Conservation (phyloP, 345 rosid species). For the Eucalyptus curtisii region DNA sequence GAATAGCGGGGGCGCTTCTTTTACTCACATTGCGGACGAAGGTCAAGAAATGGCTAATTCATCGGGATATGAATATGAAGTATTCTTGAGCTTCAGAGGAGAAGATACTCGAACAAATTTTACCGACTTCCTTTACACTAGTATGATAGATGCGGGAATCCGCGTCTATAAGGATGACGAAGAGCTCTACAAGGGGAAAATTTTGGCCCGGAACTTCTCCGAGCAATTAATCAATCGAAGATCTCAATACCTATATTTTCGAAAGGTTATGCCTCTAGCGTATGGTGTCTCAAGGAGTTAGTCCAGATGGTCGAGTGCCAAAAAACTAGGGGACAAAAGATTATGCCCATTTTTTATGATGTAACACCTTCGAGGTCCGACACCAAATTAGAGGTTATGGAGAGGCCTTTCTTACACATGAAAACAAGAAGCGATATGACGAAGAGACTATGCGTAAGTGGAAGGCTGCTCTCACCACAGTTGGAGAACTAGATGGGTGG, state of each 20-base stretch:
- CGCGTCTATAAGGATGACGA: fast-evolving
- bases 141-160: background rate
- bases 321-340: background rate
- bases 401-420: background rate
- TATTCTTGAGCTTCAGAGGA: background rate
- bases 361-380: background rate
- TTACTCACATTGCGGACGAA: fast-evolving
- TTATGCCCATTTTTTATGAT: background rate
- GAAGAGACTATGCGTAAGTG: background rate
- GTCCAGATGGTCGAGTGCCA: background rate
- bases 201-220: background rate
- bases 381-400: fast-evolving
- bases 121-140: background rate
- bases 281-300: background rate
- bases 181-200: fast-evolving
- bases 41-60: fast-evolving
- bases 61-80: fast-evolving
- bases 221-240: background rate
- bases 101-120: background rate
- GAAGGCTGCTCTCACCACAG: fast-evolving
- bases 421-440: fast-evolving
- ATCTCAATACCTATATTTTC: background rate
- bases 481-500: fast-evolving
- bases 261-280: background rate
- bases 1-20: background rate